phyloP scores from a whole-genome alignment of 2,329 filamentous ascomycete genomes.

The Claviceps capensis region DNA sequence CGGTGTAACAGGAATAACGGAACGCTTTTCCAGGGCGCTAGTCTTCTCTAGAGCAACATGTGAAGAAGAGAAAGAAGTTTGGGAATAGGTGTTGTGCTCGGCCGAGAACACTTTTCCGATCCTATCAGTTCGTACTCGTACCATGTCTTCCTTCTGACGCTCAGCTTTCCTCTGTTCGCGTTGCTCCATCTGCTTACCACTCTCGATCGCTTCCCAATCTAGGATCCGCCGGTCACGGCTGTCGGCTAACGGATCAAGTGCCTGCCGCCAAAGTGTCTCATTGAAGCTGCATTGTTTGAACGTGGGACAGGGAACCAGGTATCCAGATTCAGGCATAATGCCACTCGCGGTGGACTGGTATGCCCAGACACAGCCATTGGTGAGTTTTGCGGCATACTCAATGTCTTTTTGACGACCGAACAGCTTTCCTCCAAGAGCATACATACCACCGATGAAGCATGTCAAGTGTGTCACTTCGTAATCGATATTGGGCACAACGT shows the following conservation, averaged over 20 bases:
- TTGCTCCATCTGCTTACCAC: neutral
- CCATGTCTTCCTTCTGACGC: neutral
- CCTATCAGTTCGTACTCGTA: neutral
- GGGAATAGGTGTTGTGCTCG: too few relatives aligned
- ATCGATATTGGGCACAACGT: conserved; percentile 27
- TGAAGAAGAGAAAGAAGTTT: too few relatives aligned
- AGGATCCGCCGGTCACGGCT: conserved; percentile 29
- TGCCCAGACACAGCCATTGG: conserved; percentile 42
- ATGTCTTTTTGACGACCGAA: conserved; percentile 34
- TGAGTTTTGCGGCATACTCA: conserved; percentile 31
- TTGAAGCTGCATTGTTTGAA: conserved; percentile 37
- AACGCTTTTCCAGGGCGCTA: neutral
- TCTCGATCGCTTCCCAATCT: neutral
- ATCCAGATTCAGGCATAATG: conserved; percentile 47
- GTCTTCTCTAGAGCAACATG: neutral
- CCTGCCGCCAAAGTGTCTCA: conserved; percentile 32
- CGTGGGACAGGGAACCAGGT: conserved; percentile 31
- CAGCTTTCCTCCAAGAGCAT: conserved; percentile 46
- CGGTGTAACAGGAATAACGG: neutral
- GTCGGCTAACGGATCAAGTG: conserved; percentile 30
- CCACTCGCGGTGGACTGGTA: conserved; percentile 38
- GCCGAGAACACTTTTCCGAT: too few relatives aligned
- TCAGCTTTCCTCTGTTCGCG: neutral
- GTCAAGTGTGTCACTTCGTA: conserved; percentile 52
- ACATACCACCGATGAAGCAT: conserved; percentile 54